These are phyloP conservation scores for Singerocomus rubriflavus DNA, from an alignment of 1,284 basidiomycete genomes.

Conservation along the genomic window DNA sequence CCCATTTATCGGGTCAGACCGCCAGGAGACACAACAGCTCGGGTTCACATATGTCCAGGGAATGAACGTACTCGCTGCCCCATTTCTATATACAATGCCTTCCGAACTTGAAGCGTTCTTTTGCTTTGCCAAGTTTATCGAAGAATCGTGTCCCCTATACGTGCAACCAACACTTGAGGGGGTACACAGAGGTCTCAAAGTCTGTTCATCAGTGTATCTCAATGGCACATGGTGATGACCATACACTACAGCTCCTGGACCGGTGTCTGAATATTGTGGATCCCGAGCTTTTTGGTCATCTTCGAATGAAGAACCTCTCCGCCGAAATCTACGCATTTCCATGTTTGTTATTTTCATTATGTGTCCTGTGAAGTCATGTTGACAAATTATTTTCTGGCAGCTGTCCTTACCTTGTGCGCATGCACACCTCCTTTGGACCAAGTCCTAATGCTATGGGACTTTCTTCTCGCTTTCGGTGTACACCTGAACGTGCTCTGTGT, in stretches of 20 bases:
- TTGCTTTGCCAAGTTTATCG: conserved; percentile 93
- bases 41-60: conserved; percentile 95
- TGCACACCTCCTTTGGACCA: conserved; percentile 95
- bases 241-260: conserved; percentile 72
- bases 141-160: conserved; percentile 89
- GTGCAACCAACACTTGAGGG: conserved; percentile 95
- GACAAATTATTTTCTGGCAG: conserved; percentile 39
- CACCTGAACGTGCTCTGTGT: conserved; percentile 96
- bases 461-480: conserved; percentile 92
- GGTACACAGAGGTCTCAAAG: conserved; percentile 91
- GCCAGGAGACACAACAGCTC: conserved; percentile 67
- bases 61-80: conserved; percentile 98
- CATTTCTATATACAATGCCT: conserved; percentile 94
- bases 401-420: conserved; percentile 91
- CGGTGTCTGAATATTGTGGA: conserved; percentile 90
- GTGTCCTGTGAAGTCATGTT: conserved; percentile 3
- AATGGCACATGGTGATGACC: background rate
- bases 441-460: conserved; percentile 95
- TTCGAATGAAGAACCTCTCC: conserved; percentile 91
- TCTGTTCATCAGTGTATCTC: conserved; percentile 35
- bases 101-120: conserved; percentile 96
- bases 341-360: conserved; percentile 52
- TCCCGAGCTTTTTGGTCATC: conserved; percentile 75
- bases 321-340: conserved; percentile 98
- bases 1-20: conserved; percentile 42